phyloP scores from a whole-genome alignment of 352 stramenopile species.

The Phytophthora citrophthora region DNA sequence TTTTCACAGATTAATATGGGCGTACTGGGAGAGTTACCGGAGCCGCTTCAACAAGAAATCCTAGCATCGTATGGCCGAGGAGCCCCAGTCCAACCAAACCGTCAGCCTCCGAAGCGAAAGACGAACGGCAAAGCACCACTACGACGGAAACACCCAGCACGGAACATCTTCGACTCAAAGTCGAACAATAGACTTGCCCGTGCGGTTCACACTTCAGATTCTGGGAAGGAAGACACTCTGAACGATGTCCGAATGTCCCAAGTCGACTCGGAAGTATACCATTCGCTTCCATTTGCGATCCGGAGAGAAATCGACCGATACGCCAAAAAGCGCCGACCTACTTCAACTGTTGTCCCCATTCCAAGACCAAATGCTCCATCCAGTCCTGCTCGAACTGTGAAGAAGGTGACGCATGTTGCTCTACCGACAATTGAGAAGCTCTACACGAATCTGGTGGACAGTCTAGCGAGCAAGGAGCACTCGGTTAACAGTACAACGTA shows the following conservation, averaged over 20 bases:
- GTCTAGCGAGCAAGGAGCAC: slow-evolving; percentile 14
- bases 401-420: slow-evolving; percentile 1
- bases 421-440: slow-evolving; percentile 66
- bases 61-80: slow-evolving; percentile 41
- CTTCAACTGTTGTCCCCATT: slow-evolving; percentile 24
- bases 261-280: slow-evolving; percentile 79
- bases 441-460: slow-evolving; percentile 39
- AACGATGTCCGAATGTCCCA: slow-evolving; percentile 82
- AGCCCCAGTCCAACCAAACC: not conserved
- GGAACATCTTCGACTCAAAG: slow-evolving; percentile 48
- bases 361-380: slow-evolving; percentile 4
- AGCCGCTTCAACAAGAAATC: slow-evolving; percentile 63
- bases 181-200: slow-evolving; percentile 19
- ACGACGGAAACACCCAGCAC: slow-evolving; percentile 19
- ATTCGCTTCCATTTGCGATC: slow-evolving; percentile 69
- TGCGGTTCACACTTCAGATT: slow-evolving; percentile 3
- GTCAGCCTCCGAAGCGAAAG: slow-evolving; percentile 20
- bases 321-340: slow-evolving; percentile 51
- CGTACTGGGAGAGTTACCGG: slow-evolving; percentile 66
- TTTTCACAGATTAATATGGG: slow-evolving; percentile 75
- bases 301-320: slow-evolving; percentile 75
- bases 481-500: not conserved
- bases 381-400: slow-evolving; percentile 10
- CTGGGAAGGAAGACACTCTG: slow-evolving; percentile 39
- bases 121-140: slow-evolving; percentile 41